Percentiles rank a stretch among this genome's conserved stretches.
Evolutionary conservation across 1,284 basidiomycete genomes (phyloP).

Genomic region (Microstroma glucosiphilum): DNA sequence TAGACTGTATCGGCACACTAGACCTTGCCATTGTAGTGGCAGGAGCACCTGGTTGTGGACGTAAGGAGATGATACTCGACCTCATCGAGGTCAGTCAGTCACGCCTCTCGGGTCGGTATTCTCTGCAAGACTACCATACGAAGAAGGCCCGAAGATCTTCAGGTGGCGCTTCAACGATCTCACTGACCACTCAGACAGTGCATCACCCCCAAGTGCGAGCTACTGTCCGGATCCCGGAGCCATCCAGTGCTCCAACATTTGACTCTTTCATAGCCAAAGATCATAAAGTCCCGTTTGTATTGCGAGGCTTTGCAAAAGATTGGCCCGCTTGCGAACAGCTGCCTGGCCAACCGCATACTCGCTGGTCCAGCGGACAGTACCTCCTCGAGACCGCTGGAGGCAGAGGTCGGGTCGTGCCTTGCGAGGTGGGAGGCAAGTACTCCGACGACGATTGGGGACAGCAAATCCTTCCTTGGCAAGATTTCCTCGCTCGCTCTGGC

Average conservation of each 20-base stretch:
- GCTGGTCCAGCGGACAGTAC: slow-evolving; percentile 51
- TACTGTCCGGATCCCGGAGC: background rate
- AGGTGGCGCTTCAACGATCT: background rate
- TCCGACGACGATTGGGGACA: slow-evolving; percentile 75
- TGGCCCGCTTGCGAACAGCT: slow-evolving; percentile 67
- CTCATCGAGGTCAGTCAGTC: slow-evolving; percentile 5
- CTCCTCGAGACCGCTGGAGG: slow-evolving; percentile 50
- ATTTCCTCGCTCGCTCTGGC: slow-evolving; percentile 62
- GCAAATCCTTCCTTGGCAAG: slow-evolving; percentile 68
- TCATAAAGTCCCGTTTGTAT: slow-evolving; percentile 62
- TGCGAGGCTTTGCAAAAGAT: slow-evolving; percentile 58
- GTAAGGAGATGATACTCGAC: background rate
- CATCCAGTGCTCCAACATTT: background rate
- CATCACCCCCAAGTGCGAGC: background rate
- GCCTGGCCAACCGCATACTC: slow-evolving; percentile 50
- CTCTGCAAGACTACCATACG: too few relatives aligned
- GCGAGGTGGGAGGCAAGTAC: slow-evolving; percentile 83
- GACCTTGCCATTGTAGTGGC: slow-evolving; percentile 12
- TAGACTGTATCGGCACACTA: slow-evolving; percentile 5
- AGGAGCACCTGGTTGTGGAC: slow-evolving; percentile 7
- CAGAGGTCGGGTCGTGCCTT: slow-evolving; percentile 71
- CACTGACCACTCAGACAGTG: background rate
- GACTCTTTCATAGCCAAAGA: background rate
- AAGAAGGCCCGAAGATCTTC: background rate
- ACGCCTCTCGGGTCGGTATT: background rate